These are phyloP conservation scores for Crithidia sp. DNA, from an alignment of 208 protist species.

Conservation along the genomic window DNA sequence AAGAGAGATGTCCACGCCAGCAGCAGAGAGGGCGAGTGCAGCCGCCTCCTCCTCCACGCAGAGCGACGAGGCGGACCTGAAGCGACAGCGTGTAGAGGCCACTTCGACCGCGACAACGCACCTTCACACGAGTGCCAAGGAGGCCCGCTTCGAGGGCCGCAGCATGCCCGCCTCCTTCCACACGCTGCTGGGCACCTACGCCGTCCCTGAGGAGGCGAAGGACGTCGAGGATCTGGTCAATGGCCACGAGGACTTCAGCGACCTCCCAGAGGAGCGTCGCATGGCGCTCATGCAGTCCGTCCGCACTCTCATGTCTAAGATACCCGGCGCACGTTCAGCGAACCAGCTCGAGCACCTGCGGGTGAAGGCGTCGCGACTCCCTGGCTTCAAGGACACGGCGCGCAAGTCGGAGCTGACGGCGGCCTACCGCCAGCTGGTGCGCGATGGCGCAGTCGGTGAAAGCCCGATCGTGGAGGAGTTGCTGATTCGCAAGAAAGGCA, in stretches of 20 bases:
- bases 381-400: slow-evolving; percentile 85
- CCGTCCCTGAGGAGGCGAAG: slow-evolving; percentile 70
- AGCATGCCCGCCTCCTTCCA: slow-evolving; percentile 58
- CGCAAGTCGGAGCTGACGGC: slow-evolving; percentile 89
- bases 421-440: slow-evolving; percentile 84
- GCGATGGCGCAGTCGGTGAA: slow-evolving; percentile 54
- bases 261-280: slow-evolving; percentile 69
- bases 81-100: slow-evolving; percentile 27
- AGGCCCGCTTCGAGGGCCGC: slow-evolving; percentile 74
- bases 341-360: slow-evolving; percentile 77
- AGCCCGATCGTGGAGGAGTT: slow-evolving; percentile 60
- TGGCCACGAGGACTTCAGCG: slow-evolving; percentile 81
- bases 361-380: slow-evolving; percentile 79
- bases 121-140: slow-evolving; percentile 49
- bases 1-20: not conserved
- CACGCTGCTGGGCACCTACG: slow-evolving; percentile 63
- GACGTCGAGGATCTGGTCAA: slow-evolving; percentile 83
- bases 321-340: slow-evolving; percentile 19
- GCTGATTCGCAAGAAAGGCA: slow-evolving; percentile 84
- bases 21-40: not conserved
- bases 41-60: not conserved
- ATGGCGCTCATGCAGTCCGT: slow-evolving; percentile 76
- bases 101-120: not conserved
- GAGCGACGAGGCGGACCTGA: slow-evolving; percentile 21
- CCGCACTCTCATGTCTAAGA: slow-evolving; percentile 49